Conservation (phyloP, 495 filamentous ascomycete species). For the Pseudomonodictys pantanalensis region DNA sequence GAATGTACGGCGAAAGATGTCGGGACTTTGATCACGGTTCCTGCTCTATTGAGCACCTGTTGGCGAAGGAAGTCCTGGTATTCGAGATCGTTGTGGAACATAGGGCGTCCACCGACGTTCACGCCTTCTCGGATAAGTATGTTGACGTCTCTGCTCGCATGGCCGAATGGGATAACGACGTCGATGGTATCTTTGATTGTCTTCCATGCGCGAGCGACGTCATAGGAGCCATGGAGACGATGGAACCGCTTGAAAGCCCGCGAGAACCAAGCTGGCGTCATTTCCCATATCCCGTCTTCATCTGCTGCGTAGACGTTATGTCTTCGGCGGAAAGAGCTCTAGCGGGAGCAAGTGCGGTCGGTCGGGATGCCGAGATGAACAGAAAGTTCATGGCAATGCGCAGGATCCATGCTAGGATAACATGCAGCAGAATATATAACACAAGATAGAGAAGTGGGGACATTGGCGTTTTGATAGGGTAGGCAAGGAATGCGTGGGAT, state of each 20-base stretch:
- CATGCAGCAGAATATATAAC: too few species aligned
- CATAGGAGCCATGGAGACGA: neutral
- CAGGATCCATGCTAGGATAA: too few species aligned
- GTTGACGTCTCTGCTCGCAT: neutral
- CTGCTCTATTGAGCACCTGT: neutral
- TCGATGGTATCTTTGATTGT: neutral
- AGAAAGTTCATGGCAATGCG: too few species aligned
- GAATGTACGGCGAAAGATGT: neutral
- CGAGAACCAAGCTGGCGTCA: neutral
- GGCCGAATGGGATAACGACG: neutral
- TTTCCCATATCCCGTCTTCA: neutral
- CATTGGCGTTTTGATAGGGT: too few species aligned
- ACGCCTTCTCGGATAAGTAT: neutral
- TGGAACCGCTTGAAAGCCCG: neutral
- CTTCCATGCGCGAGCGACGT: neutral
- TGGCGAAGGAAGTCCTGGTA: neutral
- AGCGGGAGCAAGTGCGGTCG: neutral
- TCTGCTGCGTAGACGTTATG: slow-evolving; percentile 1
- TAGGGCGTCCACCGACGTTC: neutral
- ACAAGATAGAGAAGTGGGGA: too few species aligned
- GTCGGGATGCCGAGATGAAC: neutral
- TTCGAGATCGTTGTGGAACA: neutral
- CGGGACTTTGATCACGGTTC: neutral
- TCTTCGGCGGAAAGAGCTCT: neutral
- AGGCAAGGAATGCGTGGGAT: too few species aligned